Evolutionary conservation across 2,329 filamentous ascomycete species (phyloP).

Genomic region (Sphaceloma murrayae): DNA sequence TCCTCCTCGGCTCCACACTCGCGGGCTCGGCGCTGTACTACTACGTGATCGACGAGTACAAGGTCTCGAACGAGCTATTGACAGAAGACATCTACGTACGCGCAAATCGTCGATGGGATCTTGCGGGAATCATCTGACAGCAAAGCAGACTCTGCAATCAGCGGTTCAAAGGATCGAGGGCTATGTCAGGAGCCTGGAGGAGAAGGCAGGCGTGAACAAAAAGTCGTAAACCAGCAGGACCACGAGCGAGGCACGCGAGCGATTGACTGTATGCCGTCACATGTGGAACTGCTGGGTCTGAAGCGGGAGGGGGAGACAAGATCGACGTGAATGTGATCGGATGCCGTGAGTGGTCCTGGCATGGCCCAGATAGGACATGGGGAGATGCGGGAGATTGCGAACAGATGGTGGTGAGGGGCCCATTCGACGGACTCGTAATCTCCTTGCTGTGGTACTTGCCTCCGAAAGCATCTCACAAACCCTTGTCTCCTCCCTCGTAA

Average conservation of each 20-base stretch:
- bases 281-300: no score
- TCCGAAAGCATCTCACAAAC: no score
- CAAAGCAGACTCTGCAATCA: constrained; percentile 65
- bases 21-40: constrained; percentile 78
- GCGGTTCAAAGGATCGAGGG: constrained; percentile 78
- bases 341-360: no score
- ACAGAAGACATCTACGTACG: constrained; percentile 93
- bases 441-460: no score
- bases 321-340: no score
- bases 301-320: no score
- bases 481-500: no score
- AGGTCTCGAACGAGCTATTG: constrained; percentile 82
- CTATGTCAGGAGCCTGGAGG: constrained; percentile 74
- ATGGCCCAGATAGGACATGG: no score
- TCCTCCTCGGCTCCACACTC: constrained; percentile 73
- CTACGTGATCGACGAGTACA: constrained; percentile 89
- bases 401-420: no score
- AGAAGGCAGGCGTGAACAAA: constrained; percentile 46
- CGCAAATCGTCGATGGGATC: constrained; percentile 26
- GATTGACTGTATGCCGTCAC: not conserved
- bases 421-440: no score
- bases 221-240: no score
- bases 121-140: constrained; percentile 1
- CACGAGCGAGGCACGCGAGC: not conserved
- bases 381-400: no score